Base-by-base conservation (phyloP, 805 yeast genomes). In the Nadsonia fulvescens region DNA sequence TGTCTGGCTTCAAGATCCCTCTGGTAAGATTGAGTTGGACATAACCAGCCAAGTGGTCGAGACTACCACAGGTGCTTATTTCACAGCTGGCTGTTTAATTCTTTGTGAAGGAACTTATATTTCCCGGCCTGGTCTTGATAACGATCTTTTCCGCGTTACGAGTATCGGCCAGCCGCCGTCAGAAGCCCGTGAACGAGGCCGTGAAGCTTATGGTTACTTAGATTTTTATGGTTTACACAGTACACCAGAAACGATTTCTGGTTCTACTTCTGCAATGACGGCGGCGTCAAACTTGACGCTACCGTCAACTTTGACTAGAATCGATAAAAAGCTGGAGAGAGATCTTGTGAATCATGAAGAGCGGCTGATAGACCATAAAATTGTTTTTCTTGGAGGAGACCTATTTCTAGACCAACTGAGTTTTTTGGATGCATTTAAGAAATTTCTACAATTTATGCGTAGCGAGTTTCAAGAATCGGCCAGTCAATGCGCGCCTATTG, bases 141-240 rank as follows among this genome's bases (percentile, higher is more conserved):
- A 40, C 21, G 58, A 58, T 14, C 69, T 63, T 24, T 82, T 89
- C 43, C 69, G 73, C 36, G 91, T 75, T 1, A 61, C 75, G 15
- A 63, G 74, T 4, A 59, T 89, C 26, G 74, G 76, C 3, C 93
- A 81, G 32, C 96, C 98, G 3, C 82, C 89, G 0, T 73, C 81
- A 3, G 99, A 89, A 44, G 57, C 64, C 35, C 58, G 95, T 32
- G 70, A 61, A 6, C 47, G 43, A 1, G 60, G 91, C 1, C 42
- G 70, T 30, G 83, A 75, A 14, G 71, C 73, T 1, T 70, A 70
- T 32, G 96, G 93, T 1, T 63, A 74, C 37, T 39, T 78, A 13
- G 96, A 89, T 46, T 72, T 82, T 37, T 49, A 63, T 30, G 70
- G 62, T 8, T 47, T 53, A 4, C 61, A 60, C 32, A 49, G 51